These are phyloP conservation scores for Scheffersomyces amazonensis DNA, from an alignment of 805 yeast genomes.

Conservation along the genomic window DNA sequence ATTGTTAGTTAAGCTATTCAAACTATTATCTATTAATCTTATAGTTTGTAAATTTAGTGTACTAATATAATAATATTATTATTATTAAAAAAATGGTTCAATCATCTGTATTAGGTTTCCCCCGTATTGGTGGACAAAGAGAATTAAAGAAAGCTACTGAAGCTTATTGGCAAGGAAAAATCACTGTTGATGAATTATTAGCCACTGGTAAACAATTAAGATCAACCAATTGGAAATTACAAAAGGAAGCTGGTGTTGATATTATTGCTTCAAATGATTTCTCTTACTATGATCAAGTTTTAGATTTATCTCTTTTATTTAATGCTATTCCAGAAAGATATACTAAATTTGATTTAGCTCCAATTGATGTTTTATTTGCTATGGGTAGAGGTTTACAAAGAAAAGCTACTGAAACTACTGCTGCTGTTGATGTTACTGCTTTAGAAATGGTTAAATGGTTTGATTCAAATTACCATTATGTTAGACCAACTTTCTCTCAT, in stretches of 20 bases:
- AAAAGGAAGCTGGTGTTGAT: conserved; percentile 95
- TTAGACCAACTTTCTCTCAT: conserved; percentile 97
- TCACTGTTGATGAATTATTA: conserved; percentile 79
- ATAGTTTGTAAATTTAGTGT: no score
- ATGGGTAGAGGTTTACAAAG: conserved; percentile 99
- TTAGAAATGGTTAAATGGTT: conserved; percentile 99
- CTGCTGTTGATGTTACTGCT: conserved; percentile 97
- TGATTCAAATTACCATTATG: conserved; percentile 99
- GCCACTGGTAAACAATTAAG: conserved; percentile 94
- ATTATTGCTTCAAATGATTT: conserved; percentile 96
- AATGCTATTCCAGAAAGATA: conserved; percentile 97
- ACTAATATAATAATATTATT: no score
- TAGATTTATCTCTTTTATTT: conserved; percentile 88
- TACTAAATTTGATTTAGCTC: conserved; percentile 83
- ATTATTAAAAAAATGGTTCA: conserved; percentile 90
- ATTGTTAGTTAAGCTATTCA: no score
- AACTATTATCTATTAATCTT: no score
- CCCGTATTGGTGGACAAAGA: conserved; percentile 99
- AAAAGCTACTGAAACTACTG: conserved; percentile 80
- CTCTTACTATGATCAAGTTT: conserved; percentile 96
- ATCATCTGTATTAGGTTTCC: conserved; percentile 98
- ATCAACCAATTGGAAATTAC: conserved; percentile 96
- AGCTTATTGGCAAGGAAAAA: conserved; percentile 98
- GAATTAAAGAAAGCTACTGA: conserved; percentile 98
- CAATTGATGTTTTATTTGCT: conserved; percentile 92